phyloP scores from a whole-genome alignment of 2,329 filamentous ascomycete genomes.

The Penicillium sp. region DNA sequence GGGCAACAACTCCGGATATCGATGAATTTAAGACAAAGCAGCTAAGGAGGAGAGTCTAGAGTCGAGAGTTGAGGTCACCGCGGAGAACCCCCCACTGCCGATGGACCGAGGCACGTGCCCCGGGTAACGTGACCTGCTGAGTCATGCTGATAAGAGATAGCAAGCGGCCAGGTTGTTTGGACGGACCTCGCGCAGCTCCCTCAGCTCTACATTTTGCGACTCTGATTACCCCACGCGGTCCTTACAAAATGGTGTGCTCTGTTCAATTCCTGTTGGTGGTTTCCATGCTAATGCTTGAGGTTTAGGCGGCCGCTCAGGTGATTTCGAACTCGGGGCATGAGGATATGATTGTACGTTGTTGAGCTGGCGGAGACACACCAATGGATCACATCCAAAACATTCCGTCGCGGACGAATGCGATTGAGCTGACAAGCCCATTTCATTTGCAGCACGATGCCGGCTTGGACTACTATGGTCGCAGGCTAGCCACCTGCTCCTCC shows the following conservation, averaged over 20 bases:
- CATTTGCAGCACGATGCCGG: constrained; percentile 83
- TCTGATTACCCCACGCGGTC: constrained; percentile 13
- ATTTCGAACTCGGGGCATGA: constrained; percentile 89
- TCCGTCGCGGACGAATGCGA: neutral
- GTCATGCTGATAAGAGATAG: constrained; percentile 32
- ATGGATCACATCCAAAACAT: neutral
- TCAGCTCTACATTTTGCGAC: constrained; percentile 16
- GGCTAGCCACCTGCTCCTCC: constrained; percentile 94
- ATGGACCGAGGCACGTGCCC: constrained; percentile 26
- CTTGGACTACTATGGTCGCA: constrained; percentile 96
- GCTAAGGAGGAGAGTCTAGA: too few relatives aligned
- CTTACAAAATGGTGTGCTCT: constrained; percentile 29
- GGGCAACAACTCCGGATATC: too few relatives aligned
- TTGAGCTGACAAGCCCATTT: constrained; percentile 7
- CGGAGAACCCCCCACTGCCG: constrained; percentile 17
- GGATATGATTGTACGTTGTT: constrained; percentile 93
- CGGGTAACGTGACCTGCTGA: constrained; percentile 23
- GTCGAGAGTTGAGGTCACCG: too few relatives aligned
- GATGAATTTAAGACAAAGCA: too few relatives aligned
- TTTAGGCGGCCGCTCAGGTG: constrained; percentile 68
- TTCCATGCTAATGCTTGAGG: constrained; percentile 16
- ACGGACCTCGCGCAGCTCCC: constrained; percentile 16
- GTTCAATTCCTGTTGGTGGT: neutral
- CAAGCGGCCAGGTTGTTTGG: constrained; percentile 32
- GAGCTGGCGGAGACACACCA: neutral